These are phyloP conservation scores for Saturnispora kantuleensis DNA, from an alignment of 805 yeast genomes.

Conservation along the genomic window DNA sequence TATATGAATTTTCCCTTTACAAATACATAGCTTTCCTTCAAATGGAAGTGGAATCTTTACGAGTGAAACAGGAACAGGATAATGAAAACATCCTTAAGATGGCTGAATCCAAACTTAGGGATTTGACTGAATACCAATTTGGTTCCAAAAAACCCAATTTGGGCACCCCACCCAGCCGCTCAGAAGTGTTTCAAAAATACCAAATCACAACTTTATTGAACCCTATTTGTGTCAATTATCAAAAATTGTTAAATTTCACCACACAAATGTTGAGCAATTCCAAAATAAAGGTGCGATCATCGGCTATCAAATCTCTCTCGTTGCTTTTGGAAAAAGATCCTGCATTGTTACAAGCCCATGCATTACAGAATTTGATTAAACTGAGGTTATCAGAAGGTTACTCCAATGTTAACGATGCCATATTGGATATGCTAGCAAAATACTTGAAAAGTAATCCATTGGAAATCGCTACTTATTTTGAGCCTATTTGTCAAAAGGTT, in stretches of 20 bases:
- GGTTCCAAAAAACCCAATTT: not conserved
- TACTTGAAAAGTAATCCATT: constrained; percentile 36
- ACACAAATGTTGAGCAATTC: constrained; percentile 38
- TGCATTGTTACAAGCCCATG: constrained; percentile 27
- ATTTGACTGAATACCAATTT: not conserved
- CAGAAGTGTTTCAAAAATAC: constrained; percentile 13
- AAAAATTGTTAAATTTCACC: constrained; percentile 41
- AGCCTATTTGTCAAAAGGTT: constrained; percentile 37
- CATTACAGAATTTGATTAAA: constrained; percentile 31
- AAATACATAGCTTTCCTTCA: not conserved
- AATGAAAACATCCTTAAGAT: not conserved
- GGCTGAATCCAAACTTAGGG: not conserved
- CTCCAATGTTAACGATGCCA: constrained; percentile 68
- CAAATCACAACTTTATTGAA: constrained; percentile 22
- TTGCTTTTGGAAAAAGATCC: constrained; percentile 45
- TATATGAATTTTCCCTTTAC: not conserved
- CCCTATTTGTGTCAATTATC: constrained; percentile 34
- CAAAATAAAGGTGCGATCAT: constrained; percentile 44
- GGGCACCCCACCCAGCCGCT: not conserved
- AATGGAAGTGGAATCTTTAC: too few relatives aligned
- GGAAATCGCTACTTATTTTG: constrained; percentile 39
- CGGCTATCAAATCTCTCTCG: constrained; percentile 58
- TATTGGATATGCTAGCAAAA: constrained; percentile 52
- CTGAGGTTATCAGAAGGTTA: constrained; percentile 65
- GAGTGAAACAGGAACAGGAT: too few relatives aligned